Evolutionary conservation across 2,329 filamentous ascomycete species (phyloP).

Genomic region (Penicillium nordicum): DNA sequence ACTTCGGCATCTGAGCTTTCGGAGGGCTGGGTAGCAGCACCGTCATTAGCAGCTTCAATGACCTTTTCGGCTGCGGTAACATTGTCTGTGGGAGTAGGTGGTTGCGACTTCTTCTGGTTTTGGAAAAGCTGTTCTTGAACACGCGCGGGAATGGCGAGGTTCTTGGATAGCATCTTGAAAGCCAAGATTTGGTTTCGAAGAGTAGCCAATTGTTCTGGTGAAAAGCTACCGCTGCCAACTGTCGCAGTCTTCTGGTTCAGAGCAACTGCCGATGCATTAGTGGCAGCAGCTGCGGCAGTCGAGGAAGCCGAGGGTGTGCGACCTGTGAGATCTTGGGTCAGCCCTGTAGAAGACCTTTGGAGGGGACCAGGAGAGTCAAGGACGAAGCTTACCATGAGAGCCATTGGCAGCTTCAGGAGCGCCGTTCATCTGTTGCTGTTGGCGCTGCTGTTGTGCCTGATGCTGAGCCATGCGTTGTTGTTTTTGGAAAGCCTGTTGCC

Average conservation of each 20-base stretch:
- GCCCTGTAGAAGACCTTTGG: not conserved
- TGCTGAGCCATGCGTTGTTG: constrained; percentile 48
- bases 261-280: constrained; percentile 12
- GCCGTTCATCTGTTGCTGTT: constrained; percentile 45
- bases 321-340: constrained; percentile 21
- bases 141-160: constrained; percentile 71
- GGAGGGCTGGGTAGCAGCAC: constrained; percentile 30
- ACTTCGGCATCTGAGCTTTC: constrained; percentile 26
- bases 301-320: constrained; percentile 38
- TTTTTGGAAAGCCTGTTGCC: constrained; percentile 57
- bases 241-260: constrained; percentile 30
- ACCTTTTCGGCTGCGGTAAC: constrained; percentile 32
- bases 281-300: constrained; percentile 25
- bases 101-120: constrained; percentile 41
- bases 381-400: constrained; percentile 38
- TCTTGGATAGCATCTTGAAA: constrained; percentile 87
- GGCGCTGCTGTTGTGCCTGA: constrained; percentile 37
- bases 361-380: not conserved
- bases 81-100: constrained; percentile 38
- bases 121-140: constrained; percentile 82
- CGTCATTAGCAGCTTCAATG: constrained; percentile 40
- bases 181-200: constrained; percentile 84
- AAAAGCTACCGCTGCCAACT: constrained; percentile 59
- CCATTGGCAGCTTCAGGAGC: constrained; percentile 39
- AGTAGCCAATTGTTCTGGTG: constrained; percentile 71